Base-by-base conservation (phyloP, 352 stramenopile species). In the Phytophthora uliginosa region DNA sequence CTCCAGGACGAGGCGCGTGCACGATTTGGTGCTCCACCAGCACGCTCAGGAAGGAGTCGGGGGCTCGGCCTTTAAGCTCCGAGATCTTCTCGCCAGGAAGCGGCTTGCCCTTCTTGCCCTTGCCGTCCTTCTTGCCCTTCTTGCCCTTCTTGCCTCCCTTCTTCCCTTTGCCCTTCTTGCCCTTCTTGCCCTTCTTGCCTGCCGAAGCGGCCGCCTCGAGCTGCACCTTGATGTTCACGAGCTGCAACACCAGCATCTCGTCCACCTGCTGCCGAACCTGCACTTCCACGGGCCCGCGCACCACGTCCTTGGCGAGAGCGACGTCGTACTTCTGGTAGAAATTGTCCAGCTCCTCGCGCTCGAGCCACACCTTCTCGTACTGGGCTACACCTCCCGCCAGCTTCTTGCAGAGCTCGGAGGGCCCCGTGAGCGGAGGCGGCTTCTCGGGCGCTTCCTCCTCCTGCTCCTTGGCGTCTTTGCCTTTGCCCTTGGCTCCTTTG, bases 271-370 rank as follows among this genome's bases (percentile, higher is more conserved):
- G 84, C 6, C 88, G 92, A 12, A 98, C 85, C 57, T 98, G 88
- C 7, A 85, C 77, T 63, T 97, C 87, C 20, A 98, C 92, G 7
- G 92, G 86, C 3, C 90, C 89, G 7, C 93, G 93, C 18, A 98
- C 90, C 7, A 96, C 90, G 63, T 96, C 83, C 71, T 98, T 98
- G 17, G 90, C 93, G 7, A 99, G 78, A 51, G 94, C 83, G 4
- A 96, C 85, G 68, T 99, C 96, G 63, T 99, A 95, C 71, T 98
- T 97, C 77, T 99, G 93, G 60, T 95, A 87, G 71, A 98, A 97
- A 69, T 98, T 98, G 76, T 96, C 82, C 18, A 86, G 77, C 71
- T 98, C 93, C 53, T 97, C 82, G 24, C 90, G 83, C 53, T 96
- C 82, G 40, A 97, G 84, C 95, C 95, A 98, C 33, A 97, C 82